Conservation (phyloP, 768 basidiomycete species). For the Sarcodon sp. region DNA sequence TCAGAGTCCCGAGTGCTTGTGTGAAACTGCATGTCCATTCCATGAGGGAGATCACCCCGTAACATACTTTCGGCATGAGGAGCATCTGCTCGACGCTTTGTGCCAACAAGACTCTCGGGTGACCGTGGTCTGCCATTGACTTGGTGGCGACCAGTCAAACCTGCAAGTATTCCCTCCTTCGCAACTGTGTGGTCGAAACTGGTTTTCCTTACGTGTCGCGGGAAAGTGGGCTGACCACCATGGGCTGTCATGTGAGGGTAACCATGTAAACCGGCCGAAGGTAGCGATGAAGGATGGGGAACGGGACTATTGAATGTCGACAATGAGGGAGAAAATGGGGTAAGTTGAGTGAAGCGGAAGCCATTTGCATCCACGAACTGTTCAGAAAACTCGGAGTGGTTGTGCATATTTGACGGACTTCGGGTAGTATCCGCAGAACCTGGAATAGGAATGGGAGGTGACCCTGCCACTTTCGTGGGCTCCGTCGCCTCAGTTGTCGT, state of each 20-base stretch:
- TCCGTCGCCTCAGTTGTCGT: neutral
- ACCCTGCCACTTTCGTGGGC: neutral
- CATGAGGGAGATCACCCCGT: slow-evolving; percentile 60
- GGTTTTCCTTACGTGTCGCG: slow-evolving; percentile 83
- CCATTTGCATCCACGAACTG: neutral
- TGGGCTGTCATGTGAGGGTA: slow-evolving; percentile 23
- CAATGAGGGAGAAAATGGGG: slow-evolving; percentile 4
- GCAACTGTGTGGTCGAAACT: slow-evolving; percentile 90
- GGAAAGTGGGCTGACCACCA: slow-evolving; percentile 38
- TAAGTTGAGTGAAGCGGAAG: neutral
- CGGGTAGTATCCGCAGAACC: neutral
- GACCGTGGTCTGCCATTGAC: slow-evolving; percentile 66
- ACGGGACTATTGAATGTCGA: slow-evolving; percentile 14
- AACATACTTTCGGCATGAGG: slow-evolving; percentile 71
- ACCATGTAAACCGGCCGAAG: slow-evolving; percentile 57
- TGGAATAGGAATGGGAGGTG: neutral
- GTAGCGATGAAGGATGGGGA: slow-evolving; percentile 56
- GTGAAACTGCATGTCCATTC: slow-evolving; percentile 19
- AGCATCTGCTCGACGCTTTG: slow-evolving; percentile 73
- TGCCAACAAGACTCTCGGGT: slow-evolving; percentile 51
- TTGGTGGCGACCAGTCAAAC: slow-evolving; percentile 61
- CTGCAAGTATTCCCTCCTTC: slow-evolving; percentile 45
- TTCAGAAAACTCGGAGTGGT: slow-evolving; percentile 17
- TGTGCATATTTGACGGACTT: slow-evolving; percentile 26
- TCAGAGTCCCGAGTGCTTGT: slow-evolving; percentile 25